Evolutionary conservation across 2,329 filamentous ascomycete species (phyloP).

Genomic region (Fusarium luffae): DNA sequence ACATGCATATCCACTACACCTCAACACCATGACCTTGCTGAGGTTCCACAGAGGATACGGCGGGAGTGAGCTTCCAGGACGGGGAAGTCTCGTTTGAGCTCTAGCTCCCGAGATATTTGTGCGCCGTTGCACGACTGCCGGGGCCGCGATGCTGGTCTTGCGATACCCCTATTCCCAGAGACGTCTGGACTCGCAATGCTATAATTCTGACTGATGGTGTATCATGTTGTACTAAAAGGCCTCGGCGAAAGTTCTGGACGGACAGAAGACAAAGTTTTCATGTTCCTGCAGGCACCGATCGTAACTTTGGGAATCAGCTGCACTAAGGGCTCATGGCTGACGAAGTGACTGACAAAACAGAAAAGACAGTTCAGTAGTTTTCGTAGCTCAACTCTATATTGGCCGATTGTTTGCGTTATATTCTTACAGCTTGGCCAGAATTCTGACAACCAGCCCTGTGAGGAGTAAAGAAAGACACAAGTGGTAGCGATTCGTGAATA

Average conservation of each 20-base stretch:
- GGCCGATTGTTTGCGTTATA: constrained; percentile 14
- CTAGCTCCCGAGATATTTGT: constrained; percentile 25
- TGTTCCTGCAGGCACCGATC: not conserved
- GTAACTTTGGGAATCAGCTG: not conserved
- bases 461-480: constrained; percentile 1
- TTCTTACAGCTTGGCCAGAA: constrained; percentile 5
- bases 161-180: constrained; percentile 19
- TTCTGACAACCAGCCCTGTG: constrained; percentile 35
- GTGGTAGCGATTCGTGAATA: constrained; percentile 16
- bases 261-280: not conserved
- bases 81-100: constrained; percentile 26
- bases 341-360: not conserved
- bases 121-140: constrained; percentile 30
- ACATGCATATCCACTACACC: constrained; percentile 11
- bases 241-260: not conserved
- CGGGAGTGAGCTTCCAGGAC: constrained; percentile 26
- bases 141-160: constrained; percentile 29
- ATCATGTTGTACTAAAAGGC: not conserved
- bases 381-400: constrained; percentile 24
- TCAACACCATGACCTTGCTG: constrained; percentile 23
- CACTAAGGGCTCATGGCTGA: constrained; percentile 24
- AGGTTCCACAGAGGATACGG: constrained; percentile 12
- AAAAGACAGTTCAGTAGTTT: not conserved
- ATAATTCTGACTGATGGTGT: constrained; percentile 13
- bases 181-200: constrained; percentile 23